Base-by-base conservation (phyloP, 306 rosid genomes). In the Betula pendula region DNA sequence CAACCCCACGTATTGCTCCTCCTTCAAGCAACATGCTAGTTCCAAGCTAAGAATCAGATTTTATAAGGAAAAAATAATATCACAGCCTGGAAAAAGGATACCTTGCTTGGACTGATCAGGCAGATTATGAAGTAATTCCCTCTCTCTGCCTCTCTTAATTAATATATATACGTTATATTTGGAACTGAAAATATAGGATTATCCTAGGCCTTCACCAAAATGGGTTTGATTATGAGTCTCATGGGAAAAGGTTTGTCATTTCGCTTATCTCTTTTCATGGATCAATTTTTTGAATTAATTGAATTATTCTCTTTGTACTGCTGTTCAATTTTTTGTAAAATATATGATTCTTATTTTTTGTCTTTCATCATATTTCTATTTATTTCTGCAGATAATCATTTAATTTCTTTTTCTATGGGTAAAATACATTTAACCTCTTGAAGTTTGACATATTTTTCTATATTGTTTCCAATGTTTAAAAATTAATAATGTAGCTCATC, bases 201-300 rank as follows among this genome's bases (percentile, higher is more conserved):
- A 60, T 27, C 67, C 38, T 27, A n/a, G n/a, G n/a, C n/a, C n/a
- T n/a, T n/a, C n/a, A n/a, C n/a, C n/a, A n/a, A n/a, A n/a, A n/a
- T n/a, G 92, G 97, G 92, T n/a, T 10, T 76, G 74, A 0, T 78
- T 15, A 80, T 71, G 92, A 85, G 94, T 72, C 50, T 71, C 52
- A 75, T 88, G 91, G 85, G 77, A 68, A 33, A 60, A 79, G 94
- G 91, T 88, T 47, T 40, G 51, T 67, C 22, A 35, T 79, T 74
- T 24, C 13, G 7, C 48, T 71, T 25, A 68, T 38, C 75, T 4
- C 73, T 65, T 63, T 6, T 1, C 66, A 2, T 20, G 33, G 33
- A 29, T 1, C 27, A n/a, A 53, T 55, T n/a, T 9, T 65, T 77
- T 42, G 44, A 25, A 35, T 15, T 29, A 49, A 6, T 27, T 49